Percentiles rank a stretch among this genome's conserved stretches.
phyloP scores from a whole-genome alignment of 2,329 filamentous ascomycete genomes.

The Trichophyton rubrum region DNA sequence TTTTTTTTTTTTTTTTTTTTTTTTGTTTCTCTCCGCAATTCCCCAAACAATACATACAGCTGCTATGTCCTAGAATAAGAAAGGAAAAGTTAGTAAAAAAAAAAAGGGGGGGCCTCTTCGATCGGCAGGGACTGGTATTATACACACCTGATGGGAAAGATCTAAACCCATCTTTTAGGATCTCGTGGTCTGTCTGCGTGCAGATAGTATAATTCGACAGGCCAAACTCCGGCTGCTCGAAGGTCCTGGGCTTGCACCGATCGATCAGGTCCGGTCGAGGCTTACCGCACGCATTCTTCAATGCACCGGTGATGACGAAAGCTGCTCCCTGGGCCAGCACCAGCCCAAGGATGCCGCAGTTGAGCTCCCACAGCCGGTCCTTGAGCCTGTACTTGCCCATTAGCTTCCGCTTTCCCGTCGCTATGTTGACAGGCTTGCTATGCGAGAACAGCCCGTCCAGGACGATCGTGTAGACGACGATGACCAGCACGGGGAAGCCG shows the following conservation, averaged over 20 bases:
- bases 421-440: constrained; percentile 26
- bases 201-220: constrained; percentile 40
- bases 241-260: constrained; percentile 32
- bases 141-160: constrained; percentile 44
- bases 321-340: constrained; percentile 42
- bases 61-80: constrained; percentile 33
- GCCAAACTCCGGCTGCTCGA: constrained; percentile 29
- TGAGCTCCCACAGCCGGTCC: constrained; percentile 50
- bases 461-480: constrained; percentile 44
- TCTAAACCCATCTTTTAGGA: constrained; percentile 47
- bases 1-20: background rate
- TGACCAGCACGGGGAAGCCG: constrained; percentile 39
- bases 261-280: constrained; percentile 48
- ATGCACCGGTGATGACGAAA: constrained; percentile 45
- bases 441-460: constrained; percentile 49
- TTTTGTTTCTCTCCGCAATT: background rate
- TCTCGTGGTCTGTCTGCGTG: constrained; percentile 36
- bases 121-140: too few species aligned
- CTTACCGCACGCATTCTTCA: constrained; percentile 49
- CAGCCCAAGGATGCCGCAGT: constrained; percentile 48
- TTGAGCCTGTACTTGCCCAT: constrained; percentile 40
- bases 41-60: constrained; percentile 29
- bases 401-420: constrained; percentile 26
- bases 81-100: constrained; percentile 10
- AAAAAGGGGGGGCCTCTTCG: too few species aligned